These are phyloP conservation scores for Aspergillus affinis DNA, from an alignment of 495 filamentous ascomycete genomes.

Conservation along the genomic window DNA sequence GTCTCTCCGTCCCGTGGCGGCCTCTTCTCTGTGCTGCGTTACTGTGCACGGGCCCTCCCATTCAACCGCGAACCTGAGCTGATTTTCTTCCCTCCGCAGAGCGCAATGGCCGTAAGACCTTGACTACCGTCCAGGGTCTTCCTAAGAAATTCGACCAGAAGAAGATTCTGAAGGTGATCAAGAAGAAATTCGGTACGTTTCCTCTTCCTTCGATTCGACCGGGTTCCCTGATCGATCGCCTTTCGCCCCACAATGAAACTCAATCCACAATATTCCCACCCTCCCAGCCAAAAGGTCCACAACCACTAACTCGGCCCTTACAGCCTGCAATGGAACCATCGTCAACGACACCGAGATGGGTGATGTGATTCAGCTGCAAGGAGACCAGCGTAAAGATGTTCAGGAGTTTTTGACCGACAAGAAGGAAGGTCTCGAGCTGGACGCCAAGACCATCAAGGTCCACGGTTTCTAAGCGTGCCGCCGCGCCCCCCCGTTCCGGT, in stretches of 20 bases:
- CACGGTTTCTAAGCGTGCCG: conserved; percentile 56
- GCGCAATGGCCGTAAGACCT: conserved; percentile 99
- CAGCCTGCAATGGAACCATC: conserved; percentile 99
- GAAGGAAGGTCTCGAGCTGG: conserved; percentile 85
- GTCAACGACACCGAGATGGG: conserved; percentile 96
- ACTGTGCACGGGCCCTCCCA: conserved; percentile 9
- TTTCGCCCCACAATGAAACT: not conserved
- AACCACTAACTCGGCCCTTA: not conserved
- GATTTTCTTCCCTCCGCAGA: conserved; percentile 53
- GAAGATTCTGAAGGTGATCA: conserved; percentile 99
- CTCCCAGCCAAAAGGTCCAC: conserved; percentile 21
- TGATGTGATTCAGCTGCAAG: conserved; percentile 99
- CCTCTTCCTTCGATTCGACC: conserved; percentile 1
- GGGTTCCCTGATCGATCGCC: not conserved
- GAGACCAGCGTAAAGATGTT: conserved; percentile 98
- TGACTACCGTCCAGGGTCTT: conserved; percentile 98
- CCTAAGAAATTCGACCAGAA: conserved; percentile 98
- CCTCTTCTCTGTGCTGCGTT: not conserved
- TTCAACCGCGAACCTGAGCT: conserved; percentile 20
- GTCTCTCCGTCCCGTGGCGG: not conserved
- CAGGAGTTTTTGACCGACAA: conserved; percentile 96
- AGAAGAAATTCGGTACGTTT: conserved; percentile 94
- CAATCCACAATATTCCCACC: not conserved
- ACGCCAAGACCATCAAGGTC: conserved; percentile 95
- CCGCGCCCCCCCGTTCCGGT: conserved; percentile 42